Base-by-base conservation (phyloP, 140 eudicot species). In the Ambrosia hybrid region DNA sequence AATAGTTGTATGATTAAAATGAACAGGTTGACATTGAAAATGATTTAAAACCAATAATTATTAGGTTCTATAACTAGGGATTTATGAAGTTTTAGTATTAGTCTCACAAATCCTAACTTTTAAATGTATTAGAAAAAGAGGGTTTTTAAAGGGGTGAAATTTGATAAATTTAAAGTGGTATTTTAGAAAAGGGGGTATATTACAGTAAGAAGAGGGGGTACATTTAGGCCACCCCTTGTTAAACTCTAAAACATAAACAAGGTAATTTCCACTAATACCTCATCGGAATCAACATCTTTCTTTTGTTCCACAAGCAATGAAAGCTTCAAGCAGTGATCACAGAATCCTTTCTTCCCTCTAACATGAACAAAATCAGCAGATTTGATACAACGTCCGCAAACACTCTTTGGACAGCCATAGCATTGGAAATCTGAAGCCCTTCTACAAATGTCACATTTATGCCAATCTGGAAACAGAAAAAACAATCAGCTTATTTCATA, bases 251-350 rank as follows among this genome's bases (percentile, higher is more conserved):
- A 8, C 52, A 15, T 9, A 49, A 5, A 64, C 8, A 60, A 62
- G 26, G 26, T 39, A 11, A 74, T 70, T 14, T 67, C 3, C 0
- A 30, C 9, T n/a, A 83, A 58, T 86, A 95, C 99, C 92, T 96
- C 99, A 55, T 95, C 96, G 48, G 97, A 88, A 71, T 86, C 96
- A 15, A 78, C 79, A 76, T 80, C 81, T 67, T 64, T 74, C 2
- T 81, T 73, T 80, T 88, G 92, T 83, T 95, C 97, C 21, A 82
- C 84, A 10, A 95, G 96, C 41, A 91, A 16, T 2, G 95, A 76
- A 72, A 95, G 96, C 74, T 81, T 86, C 67, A 95, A 76, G 79
- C 99, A 95, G 63, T 68, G 17, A 9, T 58, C 51, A 75, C 99
- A 95, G 76, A 95, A 84, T 51, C 99, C 99, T 76, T 86, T 81